Evolutionary conservation across 768 basidiomycete species (phyloP), one percentile per base, ranked within the genome.

Genomic region (Cubamyces lactineus): DNA sequence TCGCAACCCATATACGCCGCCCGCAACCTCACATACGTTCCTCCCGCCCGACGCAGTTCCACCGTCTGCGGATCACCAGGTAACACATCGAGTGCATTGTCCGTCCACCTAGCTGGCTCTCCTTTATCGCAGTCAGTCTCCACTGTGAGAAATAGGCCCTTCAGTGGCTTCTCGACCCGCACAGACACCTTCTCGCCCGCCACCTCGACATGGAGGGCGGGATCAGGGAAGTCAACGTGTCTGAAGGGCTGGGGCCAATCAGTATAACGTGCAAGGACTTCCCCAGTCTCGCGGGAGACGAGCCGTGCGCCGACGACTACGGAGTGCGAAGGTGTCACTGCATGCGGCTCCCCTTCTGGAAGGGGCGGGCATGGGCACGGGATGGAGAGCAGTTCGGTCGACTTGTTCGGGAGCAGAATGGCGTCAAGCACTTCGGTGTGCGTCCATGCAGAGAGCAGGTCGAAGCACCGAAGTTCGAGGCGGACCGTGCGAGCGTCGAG

Each of bases 21-120:
- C 39, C 54, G 24, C 48, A 62, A 19, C 13, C 53, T 59, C 3
- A 53, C 34, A 9, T 1, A 2, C 47, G 53, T 50, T 19, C 86
- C 86, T 30, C 82, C 77, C 64, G 94, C 73, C 2, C 91, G 92
- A 19, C 76, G 69, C 5, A 85, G 89, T 26, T 71, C 73, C 49
- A 97, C 71, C 0, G 79, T 80, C 72, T 92, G 91, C 45, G 83
- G 81, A 71, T 97, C 94, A 39, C 85, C 87, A 11, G 95, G 94
- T 51, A 91, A 83, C 23, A 98, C 79, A 74, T 97, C 95, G 63
- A 96, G 84, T 0, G 86, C 92, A 69, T 97, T 93, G 76, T 98
- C 94, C 64, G 85, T 84, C 89, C 94, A 94, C 12, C 46, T 56
- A 13, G 46, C 45, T 45, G 86, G 76, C 30, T 76, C 84, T 16